Percentiles rank a stretch among this genome's conserved stretches.
phyloP scores from a whole-genome alignment of 495 filamentous ascomycete species.

The Xylaria longipes region DNA sequence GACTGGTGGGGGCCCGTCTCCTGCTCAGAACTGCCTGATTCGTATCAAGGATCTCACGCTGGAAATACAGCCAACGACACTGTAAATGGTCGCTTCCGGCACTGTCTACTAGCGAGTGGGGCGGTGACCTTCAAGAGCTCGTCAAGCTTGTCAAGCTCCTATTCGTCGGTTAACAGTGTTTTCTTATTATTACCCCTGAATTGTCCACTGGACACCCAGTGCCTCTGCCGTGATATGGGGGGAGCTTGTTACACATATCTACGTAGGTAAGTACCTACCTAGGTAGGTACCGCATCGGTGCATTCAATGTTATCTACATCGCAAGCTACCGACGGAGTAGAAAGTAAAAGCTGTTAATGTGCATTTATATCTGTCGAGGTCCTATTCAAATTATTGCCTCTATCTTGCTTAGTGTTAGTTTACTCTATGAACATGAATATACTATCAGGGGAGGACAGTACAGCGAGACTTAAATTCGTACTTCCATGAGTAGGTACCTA shows the following conservation, averaged over 20 bases:
- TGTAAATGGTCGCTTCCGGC: neutral
- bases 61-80: neutral
- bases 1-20: neutral
- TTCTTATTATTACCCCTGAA: constrained; percentile 13
- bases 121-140: neutral
- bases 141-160: neutral
- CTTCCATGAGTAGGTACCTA: neutral
- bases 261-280: too few relatives aligned
- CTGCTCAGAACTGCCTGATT: neutral
- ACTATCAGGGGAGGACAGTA: neutral
- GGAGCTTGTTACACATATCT: neutral
- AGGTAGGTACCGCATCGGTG: too few relatives aligned
- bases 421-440: neutral
- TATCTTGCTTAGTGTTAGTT: neutral
- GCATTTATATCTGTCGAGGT: neutral
- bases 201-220: neutral
- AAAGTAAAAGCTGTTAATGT: neutral
- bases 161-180: neutral
- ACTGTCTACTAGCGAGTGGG: neutral
- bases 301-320: neutral
- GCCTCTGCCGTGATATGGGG: neutral
- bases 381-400: neutral
- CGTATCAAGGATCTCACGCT: neutral
- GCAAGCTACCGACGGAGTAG: neutral
- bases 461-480: neutral